Evolutionary conservation across 345 rosid species (phyloP), one percentile per base, ranked within the genome.

Genomic region (Boechera retrofracta): DNA sequence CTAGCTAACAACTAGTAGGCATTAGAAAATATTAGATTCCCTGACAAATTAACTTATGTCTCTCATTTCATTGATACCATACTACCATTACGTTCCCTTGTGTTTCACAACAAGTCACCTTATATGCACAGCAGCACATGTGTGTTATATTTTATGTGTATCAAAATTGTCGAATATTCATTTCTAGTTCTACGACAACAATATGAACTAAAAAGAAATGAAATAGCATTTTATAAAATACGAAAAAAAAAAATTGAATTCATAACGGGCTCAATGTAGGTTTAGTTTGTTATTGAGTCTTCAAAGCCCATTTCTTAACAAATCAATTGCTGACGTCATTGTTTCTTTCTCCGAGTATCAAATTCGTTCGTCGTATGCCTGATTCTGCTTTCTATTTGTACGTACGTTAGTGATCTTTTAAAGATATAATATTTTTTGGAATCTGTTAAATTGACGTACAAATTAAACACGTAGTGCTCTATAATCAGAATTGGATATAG

Each of bases 301-400:
- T 58, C 26, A 31, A 64, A 54, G 77, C 71, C 77, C 64, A 53
- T 10, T 28, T 10, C 0, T 7, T 10, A 63, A 52, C 35, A 52
- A 16, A 39, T 6, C 3, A 53, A 61, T 36, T 60, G 38, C 13
- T 60, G 51, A 28, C 13, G 63, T 31, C 64, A 31, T 29, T 48
- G 6, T 59, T n/a, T 6, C 0, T 33, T 4, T 57, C 13, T 45
- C 15, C 9, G 16, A 21, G 24, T 41, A 47, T 18, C 42, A 56
- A 41, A 29, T 57, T 41, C 13, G 13, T 35, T 26, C 4, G 52
- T 31, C 47, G 47, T 32, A 49, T 2, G 5, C 52, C 26, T 12
- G 51, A 21, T 10, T 41, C 54, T 39, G 69, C 33, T 39, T 21
- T 28, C 26, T 67, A 21, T 21, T 21, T 21, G 24, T 21, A 21